These are phyloP conservation scores for Diaporthe eres DNA, from an alignment of 2,329 filamentous ascomycete species.

Conservation along the genomic window DNA sequence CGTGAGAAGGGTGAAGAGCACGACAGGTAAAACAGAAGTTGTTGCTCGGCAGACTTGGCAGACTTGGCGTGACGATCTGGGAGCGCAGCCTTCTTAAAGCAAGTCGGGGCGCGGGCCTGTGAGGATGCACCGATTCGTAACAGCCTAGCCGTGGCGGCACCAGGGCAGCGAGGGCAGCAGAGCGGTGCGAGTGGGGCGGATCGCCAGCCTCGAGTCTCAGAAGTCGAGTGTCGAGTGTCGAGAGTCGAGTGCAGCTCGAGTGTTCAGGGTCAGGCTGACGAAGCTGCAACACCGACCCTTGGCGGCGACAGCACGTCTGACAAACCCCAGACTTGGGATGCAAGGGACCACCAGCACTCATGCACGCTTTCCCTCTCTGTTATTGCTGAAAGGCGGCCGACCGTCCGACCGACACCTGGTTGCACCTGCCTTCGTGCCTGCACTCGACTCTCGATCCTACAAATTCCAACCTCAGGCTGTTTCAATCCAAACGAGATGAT, in stretches of 20 bases:
- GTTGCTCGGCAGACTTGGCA: slow-evolving; percentile 33
- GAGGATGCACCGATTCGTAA: slow-evolving; percentile 23
- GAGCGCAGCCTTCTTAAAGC: slow-evolving; percentile 30
- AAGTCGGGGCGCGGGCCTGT: slow-evolving; percentile 18
- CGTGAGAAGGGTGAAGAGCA: neutral
- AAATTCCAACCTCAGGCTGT: neutral
- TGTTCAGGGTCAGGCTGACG: slow-evolving; percentile 18
- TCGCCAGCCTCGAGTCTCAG: slow-evolving; percentile 26
- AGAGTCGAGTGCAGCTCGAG: neutral
- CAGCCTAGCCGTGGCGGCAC: neutral
- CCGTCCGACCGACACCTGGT: neutral
- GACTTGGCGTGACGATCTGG: slow-evolving; percentile 34
- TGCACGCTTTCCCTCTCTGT: neutral
- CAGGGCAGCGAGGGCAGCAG: neutral
- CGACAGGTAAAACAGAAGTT: slow-evolving; percentile 25
- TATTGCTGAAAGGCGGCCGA: too few species aligned
- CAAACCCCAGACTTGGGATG: slow-evolving; percentile 19
- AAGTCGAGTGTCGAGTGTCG: neutral
- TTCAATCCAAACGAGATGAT: neutral
- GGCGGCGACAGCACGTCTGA: slow-evolving; percentile 14
- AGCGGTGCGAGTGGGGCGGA: neutral
- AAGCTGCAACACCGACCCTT: slow-evolving; percentile 20
- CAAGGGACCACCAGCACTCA: neutral
- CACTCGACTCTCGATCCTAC: neutral
- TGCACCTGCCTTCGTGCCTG: neutral